Evolutionary conservation across 169 alveolate species (phyloP).

Genomic region (Plasmodium yoelii): DNA sequence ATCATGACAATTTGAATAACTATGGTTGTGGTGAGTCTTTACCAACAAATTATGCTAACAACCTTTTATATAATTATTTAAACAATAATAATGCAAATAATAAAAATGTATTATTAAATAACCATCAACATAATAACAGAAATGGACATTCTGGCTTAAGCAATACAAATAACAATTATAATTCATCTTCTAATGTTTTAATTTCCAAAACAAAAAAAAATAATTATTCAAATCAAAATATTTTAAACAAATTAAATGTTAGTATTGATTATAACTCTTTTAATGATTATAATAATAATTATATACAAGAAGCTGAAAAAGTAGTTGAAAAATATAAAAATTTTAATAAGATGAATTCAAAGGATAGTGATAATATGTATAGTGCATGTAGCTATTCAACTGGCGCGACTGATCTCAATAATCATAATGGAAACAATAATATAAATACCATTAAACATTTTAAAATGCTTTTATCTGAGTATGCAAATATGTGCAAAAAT

Average conservation of each 20-base stretch:
- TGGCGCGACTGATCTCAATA: slow-evolving; percentile 1
- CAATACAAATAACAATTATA: slow-evolving; percentile 1
- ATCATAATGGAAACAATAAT: slow-evolving; percentile 7
- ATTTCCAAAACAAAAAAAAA: slow-evolving; percentile 19
- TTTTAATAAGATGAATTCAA: slow-evolving; percentile 38
- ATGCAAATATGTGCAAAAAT: slow-evolving; percentile 44
- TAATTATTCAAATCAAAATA: slow-evolving; percentile 60
- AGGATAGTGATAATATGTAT: slow-evolving; percentile 70
- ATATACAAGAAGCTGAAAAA: slow-evolving; percentile 71
- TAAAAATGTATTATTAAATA: neutral
- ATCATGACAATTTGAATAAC: neutral
- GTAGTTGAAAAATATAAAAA: slow-evolving; percentile 65
- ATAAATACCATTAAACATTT: slow-evolving; percentile 36
- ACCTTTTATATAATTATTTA: neutral
- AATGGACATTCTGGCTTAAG: neutral
- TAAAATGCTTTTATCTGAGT: slow-evolving; percentile 40
- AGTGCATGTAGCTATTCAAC: slow-evolving; percentile 34
- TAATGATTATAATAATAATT: slow-evolving; percentile 41
- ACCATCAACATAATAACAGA: neutral
- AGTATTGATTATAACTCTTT: slow-evolving; percentile 61
- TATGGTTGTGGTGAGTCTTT: neutral
- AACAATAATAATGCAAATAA: neutral
- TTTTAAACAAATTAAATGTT: slow-evolving; percentile 55
- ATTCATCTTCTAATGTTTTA: neutral
- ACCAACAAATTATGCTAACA: slow-evolving; percentile 8